phyloP scores from a whole-genome alignment of 2,329 filamentous ascomycete genomes.

The Xylariaceae sp. region DNA sequence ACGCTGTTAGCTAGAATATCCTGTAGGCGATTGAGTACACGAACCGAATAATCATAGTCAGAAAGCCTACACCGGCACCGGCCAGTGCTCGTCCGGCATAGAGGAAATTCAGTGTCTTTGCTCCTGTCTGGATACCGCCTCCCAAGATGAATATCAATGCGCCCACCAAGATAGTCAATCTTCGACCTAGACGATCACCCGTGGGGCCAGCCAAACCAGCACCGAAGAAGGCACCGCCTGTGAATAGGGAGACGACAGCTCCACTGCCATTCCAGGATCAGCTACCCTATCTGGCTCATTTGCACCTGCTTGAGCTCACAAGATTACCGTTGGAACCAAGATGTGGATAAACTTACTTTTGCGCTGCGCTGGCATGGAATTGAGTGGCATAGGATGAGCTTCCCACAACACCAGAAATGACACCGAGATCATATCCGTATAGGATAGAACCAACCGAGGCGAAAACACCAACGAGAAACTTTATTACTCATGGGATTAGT shows the following conservation, averaged over 20 bases:
- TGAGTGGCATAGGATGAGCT: conserved; percentile 40
- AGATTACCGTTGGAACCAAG: background rate
- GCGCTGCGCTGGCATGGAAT: conserved; percentile 36
- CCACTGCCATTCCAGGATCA: conserved; percentile 53
- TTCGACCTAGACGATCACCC: conserved; percentile 57
- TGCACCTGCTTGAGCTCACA: too few species aligned
- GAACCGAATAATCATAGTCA: conserved; percentile 40
- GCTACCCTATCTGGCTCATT: too few species aligned
- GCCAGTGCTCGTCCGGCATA: conserved; percentile 68
- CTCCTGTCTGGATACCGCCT: conserved; percentile 69
- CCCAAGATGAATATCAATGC: conserved; percentile 68
- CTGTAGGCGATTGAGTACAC: conserved; percentile 7
- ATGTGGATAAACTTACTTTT: conserved; percentile 32
- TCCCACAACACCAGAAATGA: conserved; percentile 50
- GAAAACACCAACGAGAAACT: conserved; percentile 52
- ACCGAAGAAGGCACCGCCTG: conserved; percentile 63
- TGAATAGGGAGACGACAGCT: conserved; percentile 74
- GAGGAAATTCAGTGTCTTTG: conserved; percentile 54
- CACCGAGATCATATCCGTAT: conserved; percentile 54
- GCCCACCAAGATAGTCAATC: conserved; percentile 68
- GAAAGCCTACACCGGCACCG: conserved; percentile 54
- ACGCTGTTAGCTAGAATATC: conserved; percentile 3
- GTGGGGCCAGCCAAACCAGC: conserved; percentile 54
- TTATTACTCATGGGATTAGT: conserved; percentile 3
- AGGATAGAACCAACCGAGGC: conserved; percentile 53